Evolutionary conservation across 2,329 filamentous ascomycete species (phyloP).

Genomic region (Sporothrix phasma): DNA sequence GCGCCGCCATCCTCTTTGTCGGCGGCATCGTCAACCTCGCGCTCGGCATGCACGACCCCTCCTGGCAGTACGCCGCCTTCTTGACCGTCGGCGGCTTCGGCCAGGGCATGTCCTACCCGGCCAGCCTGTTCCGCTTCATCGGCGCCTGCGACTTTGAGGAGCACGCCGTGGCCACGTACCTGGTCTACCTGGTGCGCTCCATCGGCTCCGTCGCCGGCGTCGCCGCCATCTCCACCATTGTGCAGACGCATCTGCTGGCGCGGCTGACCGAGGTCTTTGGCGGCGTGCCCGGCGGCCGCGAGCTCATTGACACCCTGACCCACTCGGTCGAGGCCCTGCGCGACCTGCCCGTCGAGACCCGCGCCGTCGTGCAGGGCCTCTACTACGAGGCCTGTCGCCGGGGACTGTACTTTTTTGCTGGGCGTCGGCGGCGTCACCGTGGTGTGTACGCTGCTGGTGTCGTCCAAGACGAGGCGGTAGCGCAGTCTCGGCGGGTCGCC

Average conservation of each 20-base stretch:
- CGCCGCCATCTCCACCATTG: conserved; percentile 13
- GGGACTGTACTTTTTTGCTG: conserved; percentile 14
- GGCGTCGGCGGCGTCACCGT: neutral
- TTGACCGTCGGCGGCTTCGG: conserved; percentile 15
- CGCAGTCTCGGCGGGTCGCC: too few species aligned
- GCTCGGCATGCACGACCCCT: conserved; percentile 38
- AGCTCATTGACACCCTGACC: conserved; percentile 10
- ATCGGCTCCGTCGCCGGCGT: conserved; percentile 15
- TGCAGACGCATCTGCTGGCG: neutral
- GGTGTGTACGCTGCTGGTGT: conserved; percentile 3
- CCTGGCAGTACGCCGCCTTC: conserved; percentile 38
- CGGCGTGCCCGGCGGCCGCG: neutral
- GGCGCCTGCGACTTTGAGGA: neutral
- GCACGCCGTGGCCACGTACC: conserved; percentile 14
- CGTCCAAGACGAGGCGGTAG: neutral
- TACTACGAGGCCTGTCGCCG: conserved; percentile 15
- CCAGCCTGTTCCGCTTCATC: neutral
- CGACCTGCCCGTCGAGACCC: conserved; percentile 6
- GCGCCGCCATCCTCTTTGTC: conserved; percentile 40
- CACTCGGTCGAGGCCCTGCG: conserved; percentile 14
- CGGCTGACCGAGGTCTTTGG: conserved; percentile 4
- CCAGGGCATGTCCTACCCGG: conserved; percentile 17
- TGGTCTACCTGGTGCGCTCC: conserved; percentile 12
- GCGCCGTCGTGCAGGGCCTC: conserved; percentile 6
- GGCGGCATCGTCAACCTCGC: conserved; percentile 35